Base-by-base conservation (phyloP, 768 basidiomycete genomes). In the Lactarius evosmus region DNA sequence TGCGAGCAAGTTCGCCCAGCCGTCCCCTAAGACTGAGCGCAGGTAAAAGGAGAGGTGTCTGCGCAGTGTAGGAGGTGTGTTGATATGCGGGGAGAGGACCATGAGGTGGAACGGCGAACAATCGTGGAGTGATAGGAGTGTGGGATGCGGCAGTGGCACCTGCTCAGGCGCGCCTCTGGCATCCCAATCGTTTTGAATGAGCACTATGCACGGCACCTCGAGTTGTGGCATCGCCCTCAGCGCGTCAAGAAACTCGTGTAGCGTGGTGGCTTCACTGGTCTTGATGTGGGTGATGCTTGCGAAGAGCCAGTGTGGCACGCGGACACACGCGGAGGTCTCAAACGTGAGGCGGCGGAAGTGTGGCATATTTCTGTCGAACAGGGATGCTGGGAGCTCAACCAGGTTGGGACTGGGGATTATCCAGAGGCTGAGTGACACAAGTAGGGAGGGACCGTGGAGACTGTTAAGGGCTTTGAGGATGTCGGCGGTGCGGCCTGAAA, bases 271-370 rank as follows among this genome's bases (percentile, higher is more conserved):
- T 27, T 58, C 53, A 29, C 63, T 56, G 6, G 53, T 64, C 36
- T 58, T 60, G 29, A 64, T 56, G 7, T 64, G 58, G 1, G 63
- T 30, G 29, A 64, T 16, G 4, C 58, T 53, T 3, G 19, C 32
- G 11, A 64, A 30, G 27, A 64, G 54, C 63, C 63, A 64, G 4
- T 25, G 44, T 32, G 63, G 59, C 17, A 59, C 55, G 32, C 49
- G 55, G 30, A 65, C 33, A 25, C 40, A 51, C n/a, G 38, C 40
- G 36, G 16, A 14, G 34, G 53, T 29, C 7, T 41, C 52, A 22
- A 64, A 54, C 1, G 52, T 64, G 19, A 64, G 41, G 16, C 46
- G 49, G 11, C 63, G 63, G n/a, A 65, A 22, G 25, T 44, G 54
- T 2, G 63, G 58, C 12, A 59, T 41, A 4, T 44, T 49, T 41